phyloP scores from a whole-genome alignment of 495 filamentous ascomycete genomes.

The Haplographium delicatum region DNA sequence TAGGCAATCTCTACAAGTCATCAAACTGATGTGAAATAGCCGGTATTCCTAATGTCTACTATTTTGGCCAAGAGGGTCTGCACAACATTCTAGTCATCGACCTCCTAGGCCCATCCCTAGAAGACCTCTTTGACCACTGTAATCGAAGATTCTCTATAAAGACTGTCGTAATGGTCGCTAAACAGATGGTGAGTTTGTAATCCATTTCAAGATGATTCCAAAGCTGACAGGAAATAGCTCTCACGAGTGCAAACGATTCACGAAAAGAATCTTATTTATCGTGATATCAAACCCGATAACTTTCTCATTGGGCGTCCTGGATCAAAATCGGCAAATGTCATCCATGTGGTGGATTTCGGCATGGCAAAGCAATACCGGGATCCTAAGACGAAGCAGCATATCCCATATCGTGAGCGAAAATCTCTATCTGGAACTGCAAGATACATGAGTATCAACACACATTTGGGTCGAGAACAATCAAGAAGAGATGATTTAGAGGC shows the following conservation, averaged over 20 bases:
- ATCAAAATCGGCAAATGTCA: slow-evolving; percentile 92
- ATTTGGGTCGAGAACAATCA: slow-evolving; percentile 93
- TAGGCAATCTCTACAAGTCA: background rate
- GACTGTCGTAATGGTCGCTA: slow-evolving; percentile 98
- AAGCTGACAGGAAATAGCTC: slow-evolving; percentile 47
- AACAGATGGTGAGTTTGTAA: slow-evolving; percentile 79
- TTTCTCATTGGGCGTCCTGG: slow-evolving; percentile 95
- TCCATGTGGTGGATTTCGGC: slow-evolving; percentile 98
- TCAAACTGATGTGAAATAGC: slow-evolving; percentile 47
- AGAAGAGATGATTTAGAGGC: slow-evolving; percentile 95
- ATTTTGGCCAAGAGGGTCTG: slow-evolving; percentile 97
- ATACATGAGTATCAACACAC: slow-evolving; percentile 99
- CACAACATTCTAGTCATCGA: slow-evolving; percentile 99
- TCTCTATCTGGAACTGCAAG: slow-evolving; percentile 94
- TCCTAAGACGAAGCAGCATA: slow-evolving; percentile 99
- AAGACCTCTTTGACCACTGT: slow-evolving; percentile 98
- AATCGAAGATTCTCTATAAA: slow-evolving; percentile 93
- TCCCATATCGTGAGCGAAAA: slow-evolving; percentile 96
- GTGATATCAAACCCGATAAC: slow-evolving; percentile 99
- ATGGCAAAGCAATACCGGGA: slow-evolving; percentile 99
- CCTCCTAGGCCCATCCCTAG: slow-evolving; percentile 89
- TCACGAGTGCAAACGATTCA: slow-evolving; percentile 99
- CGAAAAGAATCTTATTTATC: slow-evolving; percentile 99
- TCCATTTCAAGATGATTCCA: background rate
- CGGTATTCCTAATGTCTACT: slow-evolving; percentile 99